These are phyloP conservation scores for Simplicillium aogashimaense DNA, from an alignment of 2,329 filamentous ascomycete species.

Conservation along the genomic window DNA sequence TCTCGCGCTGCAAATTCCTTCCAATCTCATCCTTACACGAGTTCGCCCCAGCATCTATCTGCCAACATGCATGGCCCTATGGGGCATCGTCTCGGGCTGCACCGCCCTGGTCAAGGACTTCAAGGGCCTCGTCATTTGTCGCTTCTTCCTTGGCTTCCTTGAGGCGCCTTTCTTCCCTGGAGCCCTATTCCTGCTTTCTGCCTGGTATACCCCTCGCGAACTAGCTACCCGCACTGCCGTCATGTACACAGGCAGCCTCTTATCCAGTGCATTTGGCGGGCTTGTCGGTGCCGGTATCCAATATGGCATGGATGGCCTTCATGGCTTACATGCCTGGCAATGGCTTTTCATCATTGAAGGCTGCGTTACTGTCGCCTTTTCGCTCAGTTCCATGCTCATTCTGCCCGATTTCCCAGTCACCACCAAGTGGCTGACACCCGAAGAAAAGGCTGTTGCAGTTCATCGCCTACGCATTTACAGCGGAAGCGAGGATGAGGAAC, in stretches of 20 bases:
- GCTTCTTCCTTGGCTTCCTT: conserved; percentile 16
- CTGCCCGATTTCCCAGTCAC: conserved; percentile 22
- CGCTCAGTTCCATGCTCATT: conserved; percentile 7
- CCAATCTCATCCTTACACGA: conserved; percentile 9
- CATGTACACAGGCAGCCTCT: conserved; percentile 16
- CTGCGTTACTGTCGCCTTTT: conserved; percentile 9
- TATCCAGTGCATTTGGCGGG: conserved; percentile 17
- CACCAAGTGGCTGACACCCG: conserved; percentile 26
- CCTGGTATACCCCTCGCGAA: conserved; percentile 21
- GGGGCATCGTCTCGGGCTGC: conserved; percentile 17
- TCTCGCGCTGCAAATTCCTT: conserved; percentile 1
- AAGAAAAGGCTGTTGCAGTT: conserved; percentile 44
- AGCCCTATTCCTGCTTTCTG: conserved; percentile 16
- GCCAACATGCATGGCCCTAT: conserved; percentile 9
- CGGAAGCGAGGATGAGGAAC: conserved; percentile 41
- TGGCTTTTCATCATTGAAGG: conserved; percentile 13
- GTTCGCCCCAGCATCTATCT: conserved; percentile 7
- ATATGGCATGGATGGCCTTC: conserved; percentile 13
- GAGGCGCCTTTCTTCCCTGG: conserved; percentile 20
- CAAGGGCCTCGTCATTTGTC: conserved; percentile 13
- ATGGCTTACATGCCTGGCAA: conserved; percentile 13
- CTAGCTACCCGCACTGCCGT: conserved; percentile 15
- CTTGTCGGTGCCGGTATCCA: conserved; percentile 15
- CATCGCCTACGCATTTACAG: conserved; percentile 34
- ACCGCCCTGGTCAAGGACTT: conserved; percentile 17